phyloP scores from a whole-genome alignment of 768 basidiomycete genomes.

The Leucosporidium creatinivorum region DNA sequence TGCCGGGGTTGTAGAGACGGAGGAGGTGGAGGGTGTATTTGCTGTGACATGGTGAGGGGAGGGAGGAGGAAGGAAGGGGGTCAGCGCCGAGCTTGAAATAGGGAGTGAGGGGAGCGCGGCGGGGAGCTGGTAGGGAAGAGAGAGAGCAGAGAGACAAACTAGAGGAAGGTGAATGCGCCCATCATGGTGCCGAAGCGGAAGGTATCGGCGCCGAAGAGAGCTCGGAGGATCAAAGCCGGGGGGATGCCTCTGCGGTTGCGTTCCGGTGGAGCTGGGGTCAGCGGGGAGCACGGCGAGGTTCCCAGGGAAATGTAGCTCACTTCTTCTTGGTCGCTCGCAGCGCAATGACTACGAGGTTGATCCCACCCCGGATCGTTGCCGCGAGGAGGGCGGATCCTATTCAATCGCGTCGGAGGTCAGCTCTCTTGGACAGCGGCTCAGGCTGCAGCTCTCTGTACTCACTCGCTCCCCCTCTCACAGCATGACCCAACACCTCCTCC shows the following conservation, averaged over 20 bases:
- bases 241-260: conserved; percentile 52
- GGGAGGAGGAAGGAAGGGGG: not conserved
- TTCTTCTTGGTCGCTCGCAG: conserved; percentile 61
- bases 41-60: conserved; percentile 4
- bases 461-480: conserved; percentile 64
- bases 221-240: conserved; percentile 63
- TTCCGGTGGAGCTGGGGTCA: not conserved
- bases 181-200: conserved; percentile 82
- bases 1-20: conserved; percentile 35
- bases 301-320: conserved; percentile 46
- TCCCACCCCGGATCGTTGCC: conserved; percentile 69
- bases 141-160: conserved; percentile 38
- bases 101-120: conserved; percentile 33
- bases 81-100: conserved; percentile 38
- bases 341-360: conserved; percentile 73
- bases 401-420: not conserved
- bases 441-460: conserved; percentile 41
- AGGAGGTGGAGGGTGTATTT: conserved; percentile 51
- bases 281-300: not conserved
- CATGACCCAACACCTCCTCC: conserved; percentile 63
- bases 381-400: conserved; percentile 74
- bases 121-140: conserved; percentile 38
- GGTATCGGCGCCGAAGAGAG: conserved; percentile 74
- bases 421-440: not conserved
- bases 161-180: conserved; percentile 53